Evolutionary conservation across 257 asterid species (phyloP).

Genomic region (Nemophila menziesii): DNA sequence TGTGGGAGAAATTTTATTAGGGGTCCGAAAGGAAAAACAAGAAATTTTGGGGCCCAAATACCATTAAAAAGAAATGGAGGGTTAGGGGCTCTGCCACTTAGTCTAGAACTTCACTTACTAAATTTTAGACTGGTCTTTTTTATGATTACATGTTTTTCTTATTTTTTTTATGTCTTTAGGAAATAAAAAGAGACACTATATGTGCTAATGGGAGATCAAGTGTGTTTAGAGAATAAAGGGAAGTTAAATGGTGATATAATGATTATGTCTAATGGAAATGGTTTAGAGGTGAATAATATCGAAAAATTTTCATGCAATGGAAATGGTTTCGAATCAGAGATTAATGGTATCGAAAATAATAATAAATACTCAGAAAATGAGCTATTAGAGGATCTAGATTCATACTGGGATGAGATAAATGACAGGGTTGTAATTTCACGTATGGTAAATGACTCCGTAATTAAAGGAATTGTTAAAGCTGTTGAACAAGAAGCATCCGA

Average conservation of each 20-base stretch:
- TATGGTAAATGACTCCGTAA: conserved; percentile 76
- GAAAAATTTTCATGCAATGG: conserved; percentile 13
- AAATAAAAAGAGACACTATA: conserved; percentile 10
- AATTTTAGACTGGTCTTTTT: not conserved
- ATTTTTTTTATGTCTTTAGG: not conserved
- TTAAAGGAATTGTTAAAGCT: conserved; percentile 79
- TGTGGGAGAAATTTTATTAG: too few relatives aligned
- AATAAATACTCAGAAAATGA: conserved; percentile 42
- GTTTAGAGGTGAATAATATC: conserved; percentile 13
- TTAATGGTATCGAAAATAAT: conserved; percentile 19
- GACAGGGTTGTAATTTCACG: conserved; percentile 51
- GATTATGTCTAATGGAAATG: conserved; percentile 14
- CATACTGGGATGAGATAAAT: conserved; percentile 52
- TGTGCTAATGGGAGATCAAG: conserved; percentile 24
- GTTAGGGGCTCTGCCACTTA: too few relatives aligned
- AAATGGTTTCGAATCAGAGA: conserved; percentile 10
- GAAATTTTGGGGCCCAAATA: too few relatives aligned
- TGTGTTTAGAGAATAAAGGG: conserved; percentile 17
- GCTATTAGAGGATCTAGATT: conserved; percentile 58
- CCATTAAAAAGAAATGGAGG: too few relatives aligned
- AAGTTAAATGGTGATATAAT: conserved; percentile 8
- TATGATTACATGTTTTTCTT: not conserved
- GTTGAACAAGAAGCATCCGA: conserved; percentile 72
- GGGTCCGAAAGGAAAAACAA: too few relatives aligned
- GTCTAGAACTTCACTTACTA: not conserved